A percentile compares a stretch with the other conserved stretches of the same genome.
Evolutionary conservation across 345 rosid species (phyloP).

Genomic region (Jatropha curcas): DNA sequence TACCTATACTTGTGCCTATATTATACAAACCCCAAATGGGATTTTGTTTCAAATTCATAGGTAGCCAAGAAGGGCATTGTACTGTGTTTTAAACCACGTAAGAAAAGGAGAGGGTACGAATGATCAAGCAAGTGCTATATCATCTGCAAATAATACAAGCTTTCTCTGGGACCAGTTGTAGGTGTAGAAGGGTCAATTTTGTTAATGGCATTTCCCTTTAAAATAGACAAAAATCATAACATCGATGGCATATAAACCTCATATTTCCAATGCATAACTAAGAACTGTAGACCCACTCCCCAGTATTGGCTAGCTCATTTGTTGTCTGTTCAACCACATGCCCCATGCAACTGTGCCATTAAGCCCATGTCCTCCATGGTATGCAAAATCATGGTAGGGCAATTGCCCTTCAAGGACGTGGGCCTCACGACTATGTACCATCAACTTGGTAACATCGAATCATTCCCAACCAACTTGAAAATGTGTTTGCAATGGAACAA

Average conservation of each 20-base stretch:
- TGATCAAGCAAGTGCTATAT: too few relatives aligned
- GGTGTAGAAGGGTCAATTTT: constrained; percentile 5
- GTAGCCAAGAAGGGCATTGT: too few relatives aligned
- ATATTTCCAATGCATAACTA: background rate
- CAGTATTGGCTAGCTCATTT: background rate
- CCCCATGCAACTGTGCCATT: constrained; percentile 6
- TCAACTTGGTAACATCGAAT: background rate
- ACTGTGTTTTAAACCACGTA: background rate
- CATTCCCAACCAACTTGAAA: constrained; percentile 1
- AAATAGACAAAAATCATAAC: background rate
- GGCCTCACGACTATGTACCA: background rate
- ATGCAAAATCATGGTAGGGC: background rate
- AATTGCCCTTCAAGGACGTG: background rate
- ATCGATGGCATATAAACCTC: constrained; percentile 3
- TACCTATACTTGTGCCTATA: background rate
- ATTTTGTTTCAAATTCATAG: background rate
- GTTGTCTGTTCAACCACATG: background rate
- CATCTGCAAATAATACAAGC: too few relatives aligned
- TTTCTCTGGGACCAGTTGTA: background rate
- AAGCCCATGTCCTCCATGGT: constrained; percentile 10
- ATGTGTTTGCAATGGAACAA: background rate
- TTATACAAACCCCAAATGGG: background rate
- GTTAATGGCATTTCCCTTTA: background rate
- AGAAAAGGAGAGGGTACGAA: too few relatives aligned
- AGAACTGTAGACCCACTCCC: background rate